A percentile compares a stretch with the other conserved stretches of the same genome.
Conservation (phyloP, 225 moss, liverwort and hornwort species). For the Lunularia cruciata region DNA sequence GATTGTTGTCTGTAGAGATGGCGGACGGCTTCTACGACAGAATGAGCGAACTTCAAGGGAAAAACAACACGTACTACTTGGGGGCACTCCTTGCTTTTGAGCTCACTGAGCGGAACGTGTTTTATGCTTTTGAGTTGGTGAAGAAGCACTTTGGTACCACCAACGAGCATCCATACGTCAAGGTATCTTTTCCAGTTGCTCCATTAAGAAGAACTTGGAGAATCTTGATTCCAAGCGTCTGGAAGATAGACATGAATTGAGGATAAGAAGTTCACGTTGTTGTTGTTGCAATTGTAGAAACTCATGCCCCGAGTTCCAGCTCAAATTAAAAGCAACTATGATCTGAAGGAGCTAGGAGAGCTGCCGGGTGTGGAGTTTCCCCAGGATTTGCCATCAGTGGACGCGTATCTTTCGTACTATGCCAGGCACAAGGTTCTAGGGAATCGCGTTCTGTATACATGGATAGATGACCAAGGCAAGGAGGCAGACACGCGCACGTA, state of each 20-base stretch:
- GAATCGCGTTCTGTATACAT: slow-evolving; percentile 18
- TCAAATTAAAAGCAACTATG: background rate
- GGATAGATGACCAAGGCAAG: slow-evolving; percentile 29
- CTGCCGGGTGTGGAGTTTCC: slow-evolving; percentile 25
- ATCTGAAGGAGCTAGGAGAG: slow-evolving; percentile 7
- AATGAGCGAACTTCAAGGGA: slow-evolving; percentile 26
- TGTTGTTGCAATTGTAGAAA: too few relatives aligned
- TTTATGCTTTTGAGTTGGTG: slow-evolving; percentile 15
- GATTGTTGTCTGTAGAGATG: slow-evolving; percentile 22
- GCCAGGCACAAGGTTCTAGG: slow-evolving; percentile 15
- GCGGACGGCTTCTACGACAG: slow-evolving; percentile 31
- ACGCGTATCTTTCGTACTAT: slow-evolving; percentile 24
- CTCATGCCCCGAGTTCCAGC: background rate
- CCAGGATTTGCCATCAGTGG: slow-evolving; percentile 24
- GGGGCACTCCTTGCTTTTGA: slow-evolving; percentile 36
- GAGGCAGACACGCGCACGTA: slow-evolving; percentile 26
- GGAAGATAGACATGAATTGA: too few relatives aligned
- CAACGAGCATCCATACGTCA: slow-evolving; percentile 13
- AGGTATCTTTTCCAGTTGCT: slow-evolving; percentile 6
- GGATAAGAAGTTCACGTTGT: too few relatives aligned
- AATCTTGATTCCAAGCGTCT: too few relatives aligned
- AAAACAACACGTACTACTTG: slow-evolving; percentile 24
- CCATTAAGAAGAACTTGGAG: too few relatives aligned
- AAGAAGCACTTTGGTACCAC: slow-evolving; percentile 24
- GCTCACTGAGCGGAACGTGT: slow-evolving; percentile 28